Percentiles rank a stretch among this genome's conserved stretches.
phyloP scores from a whole-genome alignment of 1,284 basidiomycete species.

The Ceratobasidium sp. region DNA sequence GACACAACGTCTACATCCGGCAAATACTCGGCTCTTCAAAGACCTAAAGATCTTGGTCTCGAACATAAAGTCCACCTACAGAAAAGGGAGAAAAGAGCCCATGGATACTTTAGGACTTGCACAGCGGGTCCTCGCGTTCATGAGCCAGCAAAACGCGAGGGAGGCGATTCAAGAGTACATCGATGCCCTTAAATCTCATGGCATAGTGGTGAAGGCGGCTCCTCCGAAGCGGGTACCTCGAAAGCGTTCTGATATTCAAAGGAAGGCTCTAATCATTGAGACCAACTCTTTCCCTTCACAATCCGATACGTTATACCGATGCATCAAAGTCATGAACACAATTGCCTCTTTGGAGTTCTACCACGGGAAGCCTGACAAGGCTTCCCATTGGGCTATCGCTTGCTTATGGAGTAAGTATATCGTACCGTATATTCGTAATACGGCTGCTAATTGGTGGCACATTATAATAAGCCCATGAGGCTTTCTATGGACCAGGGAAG shows the following conservation, averaged over 20 bases:
- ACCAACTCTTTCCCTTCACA: slow-evolving; percentile 1
- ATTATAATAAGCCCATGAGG: neutral
- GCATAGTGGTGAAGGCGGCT: neutral
- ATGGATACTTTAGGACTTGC: neutral
- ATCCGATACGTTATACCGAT: neutral
- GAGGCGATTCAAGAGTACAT: neutral
- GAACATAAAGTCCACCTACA: neutral
- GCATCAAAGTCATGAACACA: neutral
- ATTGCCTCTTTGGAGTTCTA: neutral
- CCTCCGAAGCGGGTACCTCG: neutral
- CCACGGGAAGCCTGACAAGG: neutral
- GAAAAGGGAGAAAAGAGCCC: neutral
- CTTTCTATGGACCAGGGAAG: slow-evolving; percentile 1
- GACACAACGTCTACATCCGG: neutral
- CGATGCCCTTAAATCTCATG: neutral
- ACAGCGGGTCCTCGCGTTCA: neutral
- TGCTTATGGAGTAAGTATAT: slow-evolving; percentile 5
- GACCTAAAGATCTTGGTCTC: neutral
- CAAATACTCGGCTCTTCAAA: neutral
- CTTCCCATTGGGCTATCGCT: slow-evolving; percentile 5
- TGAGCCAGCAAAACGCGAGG: too few relatives aligned
- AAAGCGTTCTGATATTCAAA: neutral
- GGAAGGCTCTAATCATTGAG: neutral
- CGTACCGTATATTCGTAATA: neutral
- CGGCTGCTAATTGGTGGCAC: neutral